These are phyloP conservation scores for Reticulascus tulasneorum DNA, from an alignment of 2,329 filamentous ascomycete genomes.

Conservation along the genomic window DNA sequence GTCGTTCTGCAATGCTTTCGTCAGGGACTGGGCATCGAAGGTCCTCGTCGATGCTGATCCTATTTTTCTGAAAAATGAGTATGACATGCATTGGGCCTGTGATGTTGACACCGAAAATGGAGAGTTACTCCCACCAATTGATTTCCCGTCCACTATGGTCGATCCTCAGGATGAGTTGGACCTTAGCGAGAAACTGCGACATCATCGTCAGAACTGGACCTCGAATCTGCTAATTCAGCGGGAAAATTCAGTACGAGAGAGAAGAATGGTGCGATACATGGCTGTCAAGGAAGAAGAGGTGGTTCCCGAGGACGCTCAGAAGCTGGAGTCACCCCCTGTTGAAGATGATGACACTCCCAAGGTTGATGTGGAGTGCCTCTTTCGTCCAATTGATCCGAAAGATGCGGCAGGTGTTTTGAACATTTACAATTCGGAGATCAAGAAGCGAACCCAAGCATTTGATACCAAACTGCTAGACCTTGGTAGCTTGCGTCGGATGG, in stretches of 20 bases:
- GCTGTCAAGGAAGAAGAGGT: too few relatives aligned
- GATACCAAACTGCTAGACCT: slow-evolving; percentile 28
- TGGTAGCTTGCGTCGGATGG: too few relatives aligned
- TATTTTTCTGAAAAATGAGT: slow-evolving; percentile 2
- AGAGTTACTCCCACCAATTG: slow-evolving; percentile 24
- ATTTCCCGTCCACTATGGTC: slow-evolving; percentile 25
- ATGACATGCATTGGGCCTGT: slow-evolving; percentile 16
- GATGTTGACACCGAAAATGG: slow-evolving; percentile 36
- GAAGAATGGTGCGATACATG: slow-evolving; percentile 5
- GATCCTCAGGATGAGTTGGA: slow-evolving; percentile 9
- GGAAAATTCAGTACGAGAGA: slow-evolving; percentile 5
- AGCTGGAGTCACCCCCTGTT: too few relatives aligned
- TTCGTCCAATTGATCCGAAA: slow-evolving; percentile 34
- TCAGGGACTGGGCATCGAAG: neutral
- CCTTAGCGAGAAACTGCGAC: slow-evolving; percentile 6
- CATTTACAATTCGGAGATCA: slow-evolving; percentile 43
- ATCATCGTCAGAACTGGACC: slow-evolving; percentile 18
- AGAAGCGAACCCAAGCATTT: slow-evolving; percentile 21
- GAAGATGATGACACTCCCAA: too few relatives aligned
- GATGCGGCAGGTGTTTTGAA: slow-evolving; percentile 36
- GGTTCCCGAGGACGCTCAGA: too few relatives aligned
- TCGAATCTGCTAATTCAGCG: slow-evolving; percentile 11
- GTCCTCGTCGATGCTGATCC: neutral
- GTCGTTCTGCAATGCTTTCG: neutral
- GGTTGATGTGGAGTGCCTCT: slow-evolving; percentile 23